Evolutionary conservation across 1,284 basidiomycete species (phyloP).

Genomic region (Entoloma clypeatum): DNA sequence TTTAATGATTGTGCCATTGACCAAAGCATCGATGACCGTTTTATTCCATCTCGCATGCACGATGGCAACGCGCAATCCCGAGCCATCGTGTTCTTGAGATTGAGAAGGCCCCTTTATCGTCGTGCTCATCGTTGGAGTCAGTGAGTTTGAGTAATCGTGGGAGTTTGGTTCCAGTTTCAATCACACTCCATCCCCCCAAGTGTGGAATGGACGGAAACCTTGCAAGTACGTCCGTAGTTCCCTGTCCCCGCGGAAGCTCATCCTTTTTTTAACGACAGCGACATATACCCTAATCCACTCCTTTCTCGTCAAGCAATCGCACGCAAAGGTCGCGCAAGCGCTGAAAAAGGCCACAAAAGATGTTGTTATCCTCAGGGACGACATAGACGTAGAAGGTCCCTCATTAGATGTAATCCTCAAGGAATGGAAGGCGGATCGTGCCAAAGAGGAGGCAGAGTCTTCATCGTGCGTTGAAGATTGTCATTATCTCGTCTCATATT

Average conservation of each 20-base stretch:
- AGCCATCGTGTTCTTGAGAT: conserved; percentile 71
- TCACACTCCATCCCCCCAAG: neutral
- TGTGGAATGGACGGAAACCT: conserved; percentile 43
- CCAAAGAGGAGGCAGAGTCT: conserved; percentile 20
- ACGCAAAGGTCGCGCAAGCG: conserved; percentile 61
- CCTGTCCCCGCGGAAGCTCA: conserved; percentile 8
- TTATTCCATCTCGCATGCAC: conserved; percentile 95
- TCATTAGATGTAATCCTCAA: conserved; percentile 59
- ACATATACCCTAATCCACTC: conserved; percentile 70
- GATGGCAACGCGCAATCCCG: conserved; percentile 78
- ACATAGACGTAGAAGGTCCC: conserved; percentile 41
- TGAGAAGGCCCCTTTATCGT: conserved; percentile 77
- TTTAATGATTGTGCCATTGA: conserved; percentile 73
- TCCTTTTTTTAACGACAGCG: conserved; percentile 35
- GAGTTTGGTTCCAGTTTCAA: conserved; percentile 19
- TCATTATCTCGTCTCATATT: conserved; percentile 3
- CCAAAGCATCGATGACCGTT: conserved; percentile 77
- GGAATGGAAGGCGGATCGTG: conserved; percentile 49
- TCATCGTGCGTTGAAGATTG: conserved; percentile 20
- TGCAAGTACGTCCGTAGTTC: conserved; percentile 36
- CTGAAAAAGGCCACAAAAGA: conserved; percentile 63
- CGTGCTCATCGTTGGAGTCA: conserved; percentile 40
- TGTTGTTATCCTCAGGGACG: conserved; percentile 54
- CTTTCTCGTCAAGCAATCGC: conserved; percentile 62
- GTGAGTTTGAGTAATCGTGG: conserved; percentile 25